Conservation (phyloP, 768 basidiomycete genomes). For the Hirschioporus abietinus region DNA sequence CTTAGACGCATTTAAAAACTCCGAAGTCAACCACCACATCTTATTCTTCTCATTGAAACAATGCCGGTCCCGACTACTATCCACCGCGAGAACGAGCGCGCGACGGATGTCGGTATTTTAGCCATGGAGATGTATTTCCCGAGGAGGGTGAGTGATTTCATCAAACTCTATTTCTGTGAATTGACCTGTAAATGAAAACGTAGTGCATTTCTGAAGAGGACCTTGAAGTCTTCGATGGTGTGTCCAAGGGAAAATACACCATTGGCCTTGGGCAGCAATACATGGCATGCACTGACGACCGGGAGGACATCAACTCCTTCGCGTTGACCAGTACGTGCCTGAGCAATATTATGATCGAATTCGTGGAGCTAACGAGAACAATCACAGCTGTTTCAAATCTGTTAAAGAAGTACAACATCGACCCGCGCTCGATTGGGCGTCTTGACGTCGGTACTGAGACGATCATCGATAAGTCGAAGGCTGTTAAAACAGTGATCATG, state of each 20-base stretch:
- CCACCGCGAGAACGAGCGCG: slow-evolving; percentile 37
- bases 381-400: slow-evolving; percentile 76
- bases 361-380: slow-evolving; percentile 4
- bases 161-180: background rate
- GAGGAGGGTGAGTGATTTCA: slow-evolving; percentile 55
- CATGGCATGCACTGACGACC: slow-evolving; percentile 99
- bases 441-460: slow-evolving; percentile 99
- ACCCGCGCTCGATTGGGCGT: slow-evolving; percentile 94
- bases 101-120: slow-evolving; percentile 91
- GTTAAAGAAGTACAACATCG: slow-evolving; percentile 90
- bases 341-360: slow-evolving; percentile 54
- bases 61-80: background rate
- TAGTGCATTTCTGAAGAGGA: slow-evolving; percentile 95
- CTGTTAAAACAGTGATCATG: slow-evolving; percentile 97
- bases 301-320: slow-evolving; percentile 92
- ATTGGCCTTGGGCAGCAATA: slow-evolving; percentile 96
- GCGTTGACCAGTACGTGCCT: slow-evolving; percentile 96
- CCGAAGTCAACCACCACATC: background rate
- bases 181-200: background rate
- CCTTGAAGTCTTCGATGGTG: slow-evolving; percentile 91
- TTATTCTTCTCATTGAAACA: background rate
- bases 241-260: slow-evolving; percentile 95
- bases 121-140: slow-evolving; percentile 95
- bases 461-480: slow-evolving; percentile 99
- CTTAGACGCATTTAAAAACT: background rate